phyloP scores from a whole-genome alignment of 176 grass and related monocot genomes.

The Oryza brachyantha region DNA sequence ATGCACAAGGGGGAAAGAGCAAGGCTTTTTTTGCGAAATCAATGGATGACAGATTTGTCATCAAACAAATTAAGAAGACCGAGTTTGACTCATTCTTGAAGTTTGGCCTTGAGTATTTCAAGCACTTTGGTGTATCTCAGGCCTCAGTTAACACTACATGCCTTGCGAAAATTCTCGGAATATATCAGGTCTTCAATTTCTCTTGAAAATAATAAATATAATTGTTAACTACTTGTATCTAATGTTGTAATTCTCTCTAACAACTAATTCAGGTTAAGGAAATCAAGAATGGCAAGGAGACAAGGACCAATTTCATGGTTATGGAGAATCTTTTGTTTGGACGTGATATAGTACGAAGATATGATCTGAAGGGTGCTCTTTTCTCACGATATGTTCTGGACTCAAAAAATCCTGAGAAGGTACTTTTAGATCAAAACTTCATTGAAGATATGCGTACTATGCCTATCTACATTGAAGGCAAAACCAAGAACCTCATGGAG shows the following conservation, averaged over 20 bases:
- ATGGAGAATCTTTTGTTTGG: too few species aligned
- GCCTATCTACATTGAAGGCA: slow-evolving; percentile 77
- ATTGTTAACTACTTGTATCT: background rate
- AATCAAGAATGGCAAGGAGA: slow-evolving; percentile 65
- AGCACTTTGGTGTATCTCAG: too few species aligned
- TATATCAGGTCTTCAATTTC: slow-evolving; percentile 67
- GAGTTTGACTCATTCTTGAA: too few species aligned
- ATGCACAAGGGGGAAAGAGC: too few species aligned
- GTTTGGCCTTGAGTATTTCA: too few species aligned
- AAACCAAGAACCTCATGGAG: slow-evolving; percentile 68
- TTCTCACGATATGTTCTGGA: slow-evolving; percentile 57
- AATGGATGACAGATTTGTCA: too few species aligned
- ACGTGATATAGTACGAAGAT: slow-evolving; percentile 57
- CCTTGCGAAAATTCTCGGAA: slow-evolving; percentile 85
- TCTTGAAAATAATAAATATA: slow-evolving; percentile 1
- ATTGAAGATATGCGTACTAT: slow-evolving; percentile 78
- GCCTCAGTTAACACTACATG: slow-evolving; percentile 61
- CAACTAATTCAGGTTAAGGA: slow-evolving; percentile 51
- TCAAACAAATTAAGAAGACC: too few species aligned
- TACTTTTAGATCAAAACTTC: slow-evolving; percentile 88
- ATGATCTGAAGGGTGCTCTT: slow-evolving; percentile 90
- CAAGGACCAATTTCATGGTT: too few species aligned
- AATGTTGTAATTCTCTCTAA: slow-evolving; percentile 33
- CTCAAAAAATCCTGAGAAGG: slow-evolving; percentile 44
- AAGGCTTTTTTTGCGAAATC: too few species aligned